Evolutionary conservation across 2,329 filamentous ascomycete genomes (phyloP).

Genomic region (Ceratocystis variospora): DNA sequence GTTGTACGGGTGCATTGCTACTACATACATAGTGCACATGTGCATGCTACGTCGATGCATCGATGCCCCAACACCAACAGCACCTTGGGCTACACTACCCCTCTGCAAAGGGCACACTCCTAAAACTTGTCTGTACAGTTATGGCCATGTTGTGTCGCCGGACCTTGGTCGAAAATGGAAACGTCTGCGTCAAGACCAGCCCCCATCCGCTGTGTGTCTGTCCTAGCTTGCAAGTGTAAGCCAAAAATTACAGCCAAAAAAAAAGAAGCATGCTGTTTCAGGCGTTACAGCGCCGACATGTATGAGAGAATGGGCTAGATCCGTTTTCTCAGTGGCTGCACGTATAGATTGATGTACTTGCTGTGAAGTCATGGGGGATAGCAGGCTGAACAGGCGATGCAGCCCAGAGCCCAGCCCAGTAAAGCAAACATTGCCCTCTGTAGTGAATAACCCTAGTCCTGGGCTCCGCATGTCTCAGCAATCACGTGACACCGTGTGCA

Average conservation of each 20-base stretch:
- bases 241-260: not conserved
- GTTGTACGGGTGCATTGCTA: too few species aligned
- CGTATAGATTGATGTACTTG: not conserved
- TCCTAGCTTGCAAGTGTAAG: constrained; percentile 20
- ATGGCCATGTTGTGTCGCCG: not conserved
- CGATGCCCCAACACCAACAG: not conserved
- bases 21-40: not conserved
- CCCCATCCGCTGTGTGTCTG: constrained; percentile 16
- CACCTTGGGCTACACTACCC: not conserved
- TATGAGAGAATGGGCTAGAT: not conserved
- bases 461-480: too few species aligned
- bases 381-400: too few species aligned
- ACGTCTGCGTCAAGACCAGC: not conserved
- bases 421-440: too few species aligned
- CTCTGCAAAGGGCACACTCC: not conserved
- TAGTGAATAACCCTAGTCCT: too few species aligned
- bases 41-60: not conserved
- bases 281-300: not conserved
- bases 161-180: not conserved
- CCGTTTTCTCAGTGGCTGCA: not conserved
- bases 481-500: not conserved
- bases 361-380: too few species aligned
- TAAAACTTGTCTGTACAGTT: not conserved
- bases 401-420: too few species aligned
- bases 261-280: not conserved